These are phyloP conservation scores for Hypomontagnella submonticulosa DNA, from an alignment of 495 filamentous ascomycete genomes.

Conservation along the genomic window DNA sequence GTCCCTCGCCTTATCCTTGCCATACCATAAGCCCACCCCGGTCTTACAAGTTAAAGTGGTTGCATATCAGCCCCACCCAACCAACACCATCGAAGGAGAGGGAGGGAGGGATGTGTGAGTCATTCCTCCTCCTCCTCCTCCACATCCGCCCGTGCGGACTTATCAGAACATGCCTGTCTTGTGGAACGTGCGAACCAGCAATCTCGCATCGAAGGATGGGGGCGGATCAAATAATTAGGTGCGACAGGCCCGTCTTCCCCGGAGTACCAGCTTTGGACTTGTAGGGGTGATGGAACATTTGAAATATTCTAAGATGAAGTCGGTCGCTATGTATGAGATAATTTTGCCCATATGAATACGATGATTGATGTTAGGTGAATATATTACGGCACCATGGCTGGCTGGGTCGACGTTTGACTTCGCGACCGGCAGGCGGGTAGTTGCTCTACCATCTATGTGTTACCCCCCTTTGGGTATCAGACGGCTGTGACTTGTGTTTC, in stretches of 20 bases:
- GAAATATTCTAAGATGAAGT: too few relatives aligned
- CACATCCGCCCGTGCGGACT: slow-evolving; percentile 14
- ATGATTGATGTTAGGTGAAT: too few relatives aligned
- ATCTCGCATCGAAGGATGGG: slow-evolving; percentile 30
- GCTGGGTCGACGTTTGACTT: too few relatives aligned
- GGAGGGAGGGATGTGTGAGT: slow-evolving; percentile 33
- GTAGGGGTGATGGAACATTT: too few relatives aligned
- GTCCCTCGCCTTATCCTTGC: not conserved
- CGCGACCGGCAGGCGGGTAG: too few relatives aligned
- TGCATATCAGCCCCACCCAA: slow-evolving; percentile 31
- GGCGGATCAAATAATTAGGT: slow-evolving; percentile 1
- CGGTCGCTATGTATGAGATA: too few relatives aligned
- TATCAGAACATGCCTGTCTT: slow-evolving; percentile 10
- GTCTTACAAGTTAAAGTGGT: slow-evolving; percentile 34
- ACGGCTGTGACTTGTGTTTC: too few relatives aligned
- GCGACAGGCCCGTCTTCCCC: not conserved
- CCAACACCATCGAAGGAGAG: slow-evolving; percentile 2
- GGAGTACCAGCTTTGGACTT: not conserved
- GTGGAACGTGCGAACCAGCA: slow-evolving; percentile 21
- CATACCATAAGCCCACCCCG: slow-evolving; percentile 3
- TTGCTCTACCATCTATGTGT: too few relatives aligned
- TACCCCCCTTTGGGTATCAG: too few relatives aligned
- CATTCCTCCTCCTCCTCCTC: slow-evolving; percentile 15
- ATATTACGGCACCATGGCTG: too few relatives aligned
- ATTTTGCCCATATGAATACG: too few relatives aligned